These are phyloP conservation scores for Pythium utonaiense DNA, from an alignment of 352 stramenopile species.

Conservation along the genomic window DNA sequence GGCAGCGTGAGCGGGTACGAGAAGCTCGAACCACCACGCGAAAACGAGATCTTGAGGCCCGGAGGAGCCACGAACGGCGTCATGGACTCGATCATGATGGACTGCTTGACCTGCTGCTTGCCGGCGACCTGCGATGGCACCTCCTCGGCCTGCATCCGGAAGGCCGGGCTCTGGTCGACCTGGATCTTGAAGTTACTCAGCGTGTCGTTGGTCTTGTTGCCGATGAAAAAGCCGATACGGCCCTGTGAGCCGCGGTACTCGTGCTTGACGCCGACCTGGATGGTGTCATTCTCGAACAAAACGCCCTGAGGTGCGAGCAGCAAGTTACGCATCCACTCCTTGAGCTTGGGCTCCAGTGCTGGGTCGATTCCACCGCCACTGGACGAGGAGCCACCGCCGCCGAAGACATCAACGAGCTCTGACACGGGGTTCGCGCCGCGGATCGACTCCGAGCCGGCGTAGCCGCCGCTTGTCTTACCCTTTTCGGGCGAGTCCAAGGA, in stretches of 20 bases:
- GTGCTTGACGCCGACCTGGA: slow-evolving; percentile 96
- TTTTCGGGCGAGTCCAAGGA: slow-evolving; percentile 43
- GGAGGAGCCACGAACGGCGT: slow-evolving; percentile 90
- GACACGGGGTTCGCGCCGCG: slow-evolving; percentile 50
- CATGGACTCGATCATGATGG: slow-evolving; percentile 92
- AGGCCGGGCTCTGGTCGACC: slow-evolving; percentile 40
- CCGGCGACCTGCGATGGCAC: slow-evolving; percentile 66
- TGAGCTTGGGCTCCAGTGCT: slow-evolving; percentile 40
- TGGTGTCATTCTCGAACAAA: slow-evolving; percentile 87
- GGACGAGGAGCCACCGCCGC: slow-evolving; percentile 19
- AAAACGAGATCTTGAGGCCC: slow-evolving; percentile 87
- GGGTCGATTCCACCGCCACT: slow-evolving; percentile 36
- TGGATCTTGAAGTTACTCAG: slow-evolving; percentile 84
- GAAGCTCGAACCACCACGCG: slow-evolving; percentile 51
- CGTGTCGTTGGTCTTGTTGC: slow-evolving; percentile 85
- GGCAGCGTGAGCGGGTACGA: slow-evolving; percentile 77
- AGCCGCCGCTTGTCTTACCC: slow-evolving; percentile 14
- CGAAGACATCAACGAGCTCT: slow-evolving; percentile 52
- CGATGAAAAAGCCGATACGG: slow-evolving; percentile 94
- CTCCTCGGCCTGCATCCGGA: slow-evolving; percentile 70
- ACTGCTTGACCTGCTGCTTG: slow-evolving; percentile 91
- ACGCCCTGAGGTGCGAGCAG: slow-evolving; percentile 90
- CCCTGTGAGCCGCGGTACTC: slow-evolving; percentile 93
- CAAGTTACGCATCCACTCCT: slow-evolving; percentile 80
- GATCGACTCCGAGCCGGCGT: slow-evolving; percentile 30